Base-by-base conservation (phyloP, 1,139 yeast genomes). In the Scheffersomyces titani region DNA sequence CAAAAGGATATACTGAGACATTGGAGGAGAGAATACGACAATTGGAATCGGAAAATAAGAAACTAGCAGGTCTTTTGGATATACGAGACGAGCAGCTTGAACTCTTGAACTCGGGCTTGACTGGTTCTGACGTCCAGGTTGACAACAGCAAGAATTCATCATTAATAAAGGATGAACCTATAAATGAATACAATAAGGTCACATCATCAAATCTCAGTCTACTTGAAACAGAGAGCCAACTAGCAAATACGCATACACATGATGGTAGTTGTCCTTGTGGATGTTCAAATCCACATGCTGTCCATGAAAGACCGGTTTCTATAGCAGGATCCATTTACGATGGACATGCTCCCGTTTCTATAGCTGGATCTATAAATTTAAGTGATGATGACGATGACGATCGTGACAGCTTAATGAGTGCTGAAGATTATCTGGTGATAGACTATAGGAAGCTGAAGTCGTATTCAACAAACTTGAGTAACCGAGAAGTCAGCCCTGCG, bases 291-390 rank as follows among this genome's bases (percentile, higher is more conserved):
- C 81, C 87, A 0, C 85, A 82, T 63, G 74, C 85, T 0, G 80
- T 85, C 6, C 87, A 85, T 59, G 87, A 85, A 61, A 65, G 88
- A 45, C 90, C 90, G 0, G 89, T 86, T 0, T 84, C 89, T 1
- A 80, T 86, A 53, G 86, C 88, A 0, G 88, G 89, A 1, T 78
- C 87, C 0, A 75, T 84, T 1, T 85, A 81, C 62, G 74, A 70
- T 48, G 67, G 65, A 6, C 63, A 63, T 48, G 65, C 68, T 1
- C 68, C 73, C 2, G 59, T 70, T 21, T 73, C 78, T 0, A 64
- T 75, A 7, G 73, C 77, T 0, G 76, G 74, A 9, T 73, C 79
- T 1, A 69, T 75, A 7, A 81, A 79, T 52, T 67, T 84, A 50
- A 81, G 85, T 54, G 88, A 85, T 46, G 61, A 53, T 3, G 52